These are phyloP conservation scores for Phytophthora lateralis DNA, from an alignment of 352 stramenopile genomes.

Conservation along the genomic window DNA sequence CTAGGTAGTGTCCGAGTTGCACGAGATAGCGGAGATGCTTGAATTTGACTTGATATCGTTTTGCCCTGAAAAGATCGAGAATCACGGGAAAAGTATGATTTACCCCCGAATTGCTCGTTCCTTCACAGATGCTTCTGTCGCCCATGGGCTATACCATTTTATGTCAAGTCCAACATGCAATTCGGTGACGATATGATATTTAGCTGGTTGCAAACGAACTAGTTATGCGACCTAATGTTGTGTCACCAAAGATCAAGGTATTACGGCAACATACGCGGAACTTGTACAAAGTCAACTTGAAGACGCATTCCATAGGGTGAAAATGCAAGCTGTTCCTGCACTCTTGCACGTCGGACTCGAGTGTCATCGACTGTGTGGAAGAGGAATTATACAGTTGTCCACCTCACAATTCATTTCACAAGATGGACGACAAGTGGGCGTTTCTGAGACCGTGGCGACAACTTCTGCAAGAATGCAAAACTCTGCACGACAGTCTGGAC, in stretches of 20 bases:
- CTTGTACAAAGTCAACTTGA: too few species aligned
- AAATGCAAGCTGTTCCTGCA: background rate
- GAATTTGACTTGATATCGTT: background rate
- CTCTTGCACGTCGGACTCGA: conserved; percentile 1
- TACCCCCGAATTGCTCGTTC: background rate
- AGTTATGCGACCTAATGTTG: background rate
- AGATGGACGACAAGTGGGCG: conserved; percentile 13
- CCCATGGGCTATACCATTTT: background rate
- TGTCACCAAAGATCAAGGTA: too few species aligned
- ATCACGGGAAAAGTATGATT: background rate
- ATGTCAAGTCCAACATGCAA: background rate
- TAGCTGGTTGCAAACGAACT: background rate
- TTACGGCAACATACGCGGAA: too few species aligned
- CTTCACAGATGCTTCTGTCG: background rate
- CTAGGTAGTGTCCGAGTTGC: background rate
- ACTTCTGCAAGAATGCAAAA: conserved; percentile 9
- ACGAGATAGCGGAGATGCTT: background rate
- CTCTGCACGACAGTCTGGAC: conserved; percentile 10
- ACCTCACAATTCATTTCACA: conserved; percentile 5
- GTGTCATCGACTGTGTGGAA: background rate
- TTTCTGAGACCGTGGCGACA: conserved; percentile 16
- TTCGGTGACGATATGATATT: background rate
- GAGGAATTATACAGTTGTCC: background rate
- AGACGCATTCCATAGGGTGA: background rate
- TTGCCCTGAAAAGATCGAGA: background rate